These are phyloP conservation scores for Penicillium sp. DNA, from an alignment of 2,329 filamentous ascomycete species.

Conservation along the genomic window DNA sequence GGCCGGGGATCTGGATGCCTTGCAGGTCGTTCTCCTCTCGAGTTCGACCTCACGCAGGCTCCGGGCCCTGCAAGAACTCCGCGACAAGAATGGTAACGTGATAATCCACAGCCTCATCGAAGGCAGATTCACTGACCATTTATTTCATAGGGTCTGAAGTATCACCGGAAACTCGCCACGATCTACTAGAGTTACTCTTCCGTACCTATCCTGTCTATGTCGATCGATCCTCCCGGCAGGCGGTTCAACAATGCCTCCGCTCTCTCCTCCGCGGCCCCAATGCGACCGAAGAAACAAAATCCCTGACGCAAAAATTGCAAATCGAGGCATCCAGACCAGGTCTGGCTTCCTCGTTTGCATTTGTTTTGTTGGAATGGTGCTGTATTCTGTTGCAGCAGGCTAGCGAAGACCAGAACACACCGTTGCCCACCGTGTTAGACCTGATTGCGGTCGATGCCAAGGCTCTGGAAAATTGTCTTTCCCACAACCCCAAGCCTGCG, in stretches of 20 bases:
- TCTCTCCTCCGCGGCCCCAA: slow-evolving; percentile 61
- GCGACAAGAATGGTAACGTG: slow-evolving; percentile 43
- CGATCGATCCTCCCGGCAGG: slow-evolving; percentile 78
- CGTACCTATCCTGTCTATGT: slow-evolving; percentile 82
- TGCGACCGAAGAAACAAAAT: slow-evolving; percentile 48
- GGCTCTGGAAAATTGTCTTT: slow-evolving; percentile 73
- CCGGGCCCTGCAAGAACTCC: slow-evolving; percentile 43
- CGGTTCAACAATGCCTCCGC: slow-evolving; percentile 75
- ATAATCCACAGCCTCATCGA: neutral
- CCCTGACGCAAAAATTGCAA: slow-evolving; percentile 65
- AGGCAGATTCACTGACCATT: slow-evolving; percentile 14
- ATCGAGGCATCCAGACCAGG: slow-evolving; percentile 71
- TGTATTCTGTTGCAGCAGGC: slow-evolving; percentile 73
- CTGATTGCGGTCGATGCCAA: slow-evolving; percentile 68
- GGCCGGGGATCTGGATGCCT: slow-evolving; percentile 40
- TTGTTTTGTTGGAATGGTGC: slow-evolving; percentile 89
- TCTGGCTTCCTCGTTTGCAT: slow-evolving; percentile 76
- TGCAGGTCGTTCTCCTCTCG: slow-evolving; percentile 41
- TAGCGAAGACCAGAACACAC: slow-evolving; percentile 62
- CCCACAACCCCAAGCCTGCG: slow-evolving; percentile 59
- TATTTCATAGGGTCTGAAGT: slow-evolving; percentile 32
- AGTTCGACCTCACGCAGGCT: slow-evolving; percentile 43
- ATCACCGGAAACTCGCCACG: slow-evolving; percentile 29
- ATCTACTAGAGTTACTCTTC: slow-evolving; percentile 72
- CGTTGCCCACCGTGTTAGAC: slow-evolving; percentile 57